Evolutionary conservation across 352 stramenopile species (phyloP).

Genomic region (Phytophthora rubi): DNA sequence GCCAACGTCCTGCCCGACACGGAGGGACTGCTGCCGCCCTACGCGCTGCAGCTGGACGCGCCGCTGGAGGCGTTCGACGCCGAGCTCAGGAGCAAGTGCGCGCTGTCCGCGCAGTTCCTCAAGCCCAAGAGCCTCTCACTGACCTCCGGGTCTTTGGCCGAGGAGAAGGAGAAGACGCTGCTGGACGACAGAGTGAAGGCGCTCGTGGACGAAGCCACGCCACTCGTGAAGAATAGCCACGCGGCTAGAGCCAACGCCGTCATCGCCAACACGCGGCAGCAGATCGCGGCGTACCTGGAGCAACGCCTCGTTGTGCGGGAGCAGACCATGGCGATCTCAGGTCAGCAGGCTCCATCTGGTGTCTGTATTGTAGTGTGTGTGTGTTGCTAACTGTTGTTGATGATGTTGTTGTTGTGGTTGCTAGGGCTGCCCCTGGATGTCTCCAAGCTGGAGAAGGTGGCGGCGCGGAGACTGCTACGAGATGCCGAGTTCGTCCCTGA

Average conservation of each 20-base stretch:
- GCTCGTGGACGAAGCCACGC: slow-evolving; percentile 50
- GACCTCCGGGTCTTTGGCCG: slow-evolving; percentile 26
- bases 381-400: not conserved
- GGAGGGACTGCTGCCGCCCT: slow-evolving; percentile 37
- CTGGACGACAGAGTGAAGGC: slow-evolving; percentile 40
- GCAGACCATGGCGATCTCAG: slow-evolving; percentile 25
- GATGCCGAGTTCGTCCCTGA: slow-evolving; percentile 35
- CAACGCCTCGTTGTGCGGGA: slow-evolving; percentile 38
- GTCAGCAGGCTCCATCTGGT: not conserved
- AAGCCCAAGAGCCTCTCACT: slow-evolving; percentile 32
- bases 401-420: not conserved
- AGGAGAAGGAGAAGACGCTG: slow-evolving; percentile 30
- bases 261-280: slow-evolving; percentile 46
- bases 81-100: slow-evolving; percentile 39
- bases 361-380: not conserved
- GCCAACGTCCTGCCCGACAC: slow-evolving; percentile 50
- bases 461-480: slow-evolving; percentile 47
- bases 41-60: slow-evolving; percentile 41
- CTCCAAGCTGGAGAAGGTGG: slow-evolving; percentile 55
- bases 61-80: slow-evolving; percentile 52
- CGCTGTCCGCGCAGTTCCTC: slow-evolving; percentile 27
- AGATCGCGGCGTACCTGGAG: slow-evolving; percentile 50
- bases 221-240: slow-evolving; percentile 47
- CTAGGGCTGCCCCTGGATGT: slow-evolving; percentile 36
- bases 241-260: slow-evolving; percentile 35